Evolutionary conservation across 78 protist species (phyloP), one percentile per base, ranked within the genome.

Genomic region (Corallochytrium limacisporum): DNA sequence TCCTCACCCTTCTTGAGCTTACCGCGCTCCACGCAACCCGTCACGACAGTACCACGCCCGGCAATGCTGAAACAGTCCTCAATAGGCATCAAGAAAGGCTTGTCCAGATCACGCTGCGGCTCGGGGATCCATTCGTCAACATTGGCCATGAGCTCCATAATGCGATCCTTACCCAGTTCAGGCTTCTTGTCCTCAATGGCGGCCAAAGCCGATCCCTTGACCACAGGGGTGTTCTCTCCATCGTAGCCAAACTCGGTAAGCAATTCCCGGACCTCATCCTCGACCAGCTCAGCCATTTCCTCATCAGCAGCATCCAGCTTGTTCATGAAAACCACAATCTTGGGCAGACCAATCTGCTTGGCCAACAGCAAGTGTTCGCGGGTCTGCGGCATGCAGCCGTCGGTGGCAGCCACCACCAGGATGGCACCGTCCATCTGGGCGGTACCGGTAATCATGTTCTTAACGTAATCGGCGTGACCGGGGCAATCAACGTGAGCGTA

Each of bases 401-500:
- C 95, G 56, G 92, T 81, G 13, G 78, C 88, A 26, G 81, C 60
- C 35, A 87, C 86, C n/a, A 91, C 96, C 15, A 91, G 72, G 62
- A 91, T 91, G 6, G 90, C 96, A 36, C 96, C 96, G 50, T 91
- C 96, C 96, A 91, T 91, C 72, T 79, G 85, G 33, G 86, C 77
- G 16, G 81, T 86, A 1, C 72, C 95, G 33, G 97, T 88, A 66
- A 91, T 91, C 97, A 91, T 91, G 78, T 91, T 91, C 83, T 91
- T 91, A 38, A 91, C 78, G 89, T 88, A 91, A 72, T 91, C 93
- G 39, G 87, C 88, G 79, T 61, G 37, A 38, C 75, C 85, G 29
- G 96, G 96, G 78, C 96, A 91, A 80, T 91, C 96, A 29, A 91
- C 81, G 83, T 91, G 96, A 3, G 87, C 91, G 70, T 87, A 91